Conservation (phyloP, 805 yeast genomes). For the Candida maltosa region DNA sequence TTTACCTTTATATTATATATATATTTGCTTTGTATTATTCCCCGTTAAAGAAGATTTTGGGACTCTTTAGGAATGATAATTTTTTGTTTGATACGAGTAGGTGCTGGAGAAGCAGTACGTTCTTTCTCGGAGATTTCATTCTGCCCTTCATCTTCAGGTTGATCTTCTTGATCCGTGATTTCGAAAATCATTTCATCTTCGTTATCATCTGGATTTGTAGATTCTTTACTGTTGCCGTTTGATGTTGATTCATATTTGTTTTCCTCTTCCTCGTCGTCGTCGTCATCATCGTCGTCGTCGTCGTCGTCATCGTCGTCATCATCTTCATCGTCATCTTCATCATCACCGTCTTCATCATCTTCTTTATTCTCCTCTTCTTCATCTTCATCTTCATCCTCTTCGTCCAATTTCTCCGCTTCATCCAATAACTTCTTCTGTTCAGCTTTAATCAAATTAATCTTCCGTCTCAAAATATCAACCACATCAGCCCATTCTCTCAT, state of each 20-base stretch:
- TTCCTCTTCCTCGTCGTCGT: slow-evolving; percentile 18
- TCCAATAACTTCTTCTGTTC: slow-evolving; percentile 22
- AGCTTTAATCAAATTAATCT: slow-evolving; percentile 24
- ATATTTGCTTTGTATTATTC: not conserved
- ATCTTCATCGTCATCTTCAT: slow-evolving; percentile 35
- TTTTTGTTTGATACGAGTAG: slow-evolving; percentile 10
- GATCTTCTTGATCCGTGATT: slow-evolving; percentile 15
- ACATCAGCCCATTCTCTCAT: slow-evolving; percentile 48
- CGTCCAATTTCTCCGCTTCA: slow-evolving; percentile 28
- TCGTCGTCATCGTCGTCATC: slow-evolving; percentile 29
- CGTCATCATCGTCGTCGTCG: slow-evolving; percentile 35
- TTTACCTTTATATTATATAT: too few species aligned
- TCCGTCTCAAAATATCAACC: slow-evolving; percentile 39
- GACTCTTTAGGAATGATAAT: slow-evolving; percentile 14
- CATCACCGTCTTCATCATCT: slow-evolving; percentile 36
- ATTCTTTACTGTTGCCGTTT: not conserved
- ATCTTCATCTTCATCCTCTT: slow-evolving; percentile 36
- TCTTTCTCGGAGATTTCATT: not conserved
- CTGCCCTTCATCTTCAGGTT: slow-evolving; percentile 6
- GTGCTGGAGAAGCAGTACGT: slow-evolving; percentile 2
- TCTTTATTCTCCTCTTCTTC: slow-evolving; percentile 36
- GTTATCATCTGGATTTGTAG: not conserved
- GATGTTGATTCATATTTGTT: slow-evolving; percentile 8
- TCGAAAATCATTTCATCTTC: slow-evolving; percentile 21
- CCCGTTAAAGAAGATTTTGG: slow-evolving; percentile 12